Evolutionary conservation across 805 yeast species (phyloP).

Genomic region (Saccharomyces eubayanus): DNA sequence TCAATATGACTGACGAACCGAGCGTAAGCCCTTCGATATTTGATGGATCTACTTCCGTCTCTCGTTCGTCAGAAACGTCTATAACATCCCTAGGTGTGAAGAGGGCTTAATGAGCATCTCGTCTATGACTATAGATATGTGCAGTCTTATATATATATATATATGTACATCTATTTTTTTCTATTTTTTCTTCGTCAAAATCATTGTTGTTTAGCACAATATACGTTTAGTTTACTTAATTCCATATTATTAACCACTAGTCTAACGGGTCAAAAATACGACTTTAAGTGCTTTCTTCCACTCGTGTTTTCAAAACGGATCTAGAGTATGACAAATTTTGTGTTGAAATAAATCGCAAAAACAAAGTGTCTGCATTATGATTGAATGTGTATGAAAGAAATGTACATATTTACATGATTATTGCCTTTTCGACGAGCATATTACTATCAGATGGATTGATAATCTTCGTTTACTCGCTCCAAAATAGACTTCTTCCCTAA

Average conservation of each 20-base stretch:
- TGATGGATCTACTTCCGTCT: slow-evolving; percentile 26
- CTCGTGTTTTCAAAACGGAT: no score
- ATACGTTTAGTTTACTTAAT: neutral
- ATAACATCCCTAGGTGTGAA: slow-evolving; percentile 26
- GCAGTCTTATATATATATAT: neutral
- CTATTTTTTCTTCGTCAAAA: neutral
- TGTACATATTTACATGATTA: neutral
- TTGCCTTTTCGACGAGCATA: neutral
- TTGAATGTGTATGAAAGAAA: neutral
- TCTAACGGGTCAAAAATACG: no score
- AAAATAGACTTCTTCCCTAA: slow-evolving; percentile 23
- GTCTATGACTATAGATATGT: neutral
- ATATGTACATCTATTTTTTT: neutral
- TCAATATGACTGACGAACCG: slow-evolving; percentile 12
- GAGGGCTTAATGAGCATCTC: neutral
- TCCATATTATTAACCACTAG: neutral
- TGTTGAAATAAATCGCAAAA: neutral
- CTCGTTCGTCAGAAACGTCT: slow-evolving; percentile 31
- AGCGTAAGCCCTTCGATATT: slow-evolving; percentile 27
- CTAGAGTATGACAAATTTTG: neutral
- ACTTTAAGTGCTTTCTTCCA: no score
- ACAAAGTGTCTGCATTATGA: neutral
- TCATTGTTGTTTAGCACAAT: neutral
- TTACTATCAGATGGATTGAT: neutral
- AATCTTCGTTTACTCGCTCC: slow-evolving; percentile 13